Evolutionary conservation across 202 grass and related monocot species (phyloP).

Genomic region (Schoenoplectus triqueter): DNA sequence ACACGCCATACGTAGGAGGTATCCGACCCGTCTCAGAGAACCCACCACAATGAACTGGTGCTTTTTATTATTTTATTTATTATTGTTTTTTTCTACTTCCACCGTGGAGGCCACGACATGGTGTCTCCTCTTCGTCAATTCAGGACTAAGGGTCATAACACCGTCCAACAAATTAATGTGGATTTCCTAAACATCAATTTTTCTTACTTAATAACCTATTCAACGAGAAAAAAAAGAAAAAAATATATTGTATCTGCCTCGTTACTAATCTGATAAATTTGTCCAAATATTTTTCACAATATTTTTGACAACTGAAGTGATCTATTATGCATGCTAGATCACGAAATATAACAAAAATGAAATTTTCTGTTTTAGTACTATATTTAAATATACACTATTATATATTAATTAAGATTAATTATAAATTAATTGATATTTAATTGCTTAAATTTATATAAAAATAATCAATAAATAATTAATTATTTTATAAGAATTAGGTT

Average conservation of each 20-base stretch:
- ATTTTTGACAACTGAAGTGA: neutral
- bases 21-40: neutral
- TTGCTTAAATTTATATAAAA: no score
- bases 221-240: neutral
- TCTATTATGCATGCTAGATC: no score
- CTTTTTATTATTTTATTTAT: neutral
- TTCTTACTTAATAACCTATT: neutral
- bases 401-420: no score
- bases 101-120: conserved; percentile 14
- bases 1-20: neutral
- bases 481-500: no score
- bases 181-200: neutral
- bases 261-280: neutral
- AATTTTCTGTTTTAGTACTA: no score
- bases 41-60: neutral
- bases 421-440: no score
- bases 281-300: neutral
- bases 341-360: no score
- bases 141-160: conserved; percentile 1
- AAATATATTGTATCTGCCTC: neutral
- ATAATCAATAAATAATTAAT: no score
- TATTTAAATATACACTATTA: no score
- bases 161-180: neutral
- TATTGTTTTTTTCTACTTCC: neutral
- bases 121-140: neutral